Conservation (phyloP, 257 asterid genomes). For the Paulownia fortunei region DNA sequence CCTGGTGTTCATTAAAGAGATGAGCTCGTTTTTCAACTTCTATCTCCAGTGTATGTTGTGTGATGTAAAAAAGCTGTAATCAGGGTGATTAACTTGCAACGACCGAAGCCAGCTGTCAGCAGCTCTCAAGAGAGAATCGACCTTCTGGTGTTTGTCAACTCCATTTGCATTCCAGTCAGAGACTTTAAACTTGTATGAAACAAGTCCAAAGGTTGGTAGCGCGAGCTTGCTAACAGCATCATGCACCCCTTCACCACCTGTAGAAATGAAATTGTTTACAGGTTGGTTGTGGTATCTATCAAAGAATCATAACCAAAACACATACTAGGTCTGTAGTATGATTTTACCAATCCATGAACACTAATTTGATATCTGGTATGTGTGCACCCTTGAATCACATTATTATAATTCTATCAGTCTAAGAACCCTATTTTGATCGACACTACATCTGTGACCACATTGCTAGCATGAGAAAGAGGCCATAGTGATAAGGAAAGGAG, state of each 20-base stretch:
- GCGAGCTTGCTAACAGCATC: slow-evolving; percentile 53
- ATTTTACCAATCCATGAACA: background rate
- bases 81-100: slow-evolving; percentile 78
- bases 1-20: slow-evolving; percentile 7
- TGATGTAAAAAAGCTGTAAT: slow-evolving; percentile 64
- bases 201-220: slow-evolving; percentile 79
- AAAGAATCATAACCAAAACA: too few species aligned
- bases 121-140: slow-evolving; percentile 56
- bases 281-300: slow-evolving; percentile 30
- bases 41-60: slow-evolving; percentile 60
- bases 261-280: slow-evolving; percentile 30
- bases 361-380: too few species aligned
- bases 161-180: slow-evolving; percentile 61
- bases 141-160: slow-evolving; percentile 56
- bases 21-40: background rate
- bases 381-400: too few species aligned
- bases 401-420: too few species aligned
- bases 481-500: background rate
- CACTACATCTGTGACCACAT: background rate
- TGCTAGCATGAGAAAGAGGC: background rate
- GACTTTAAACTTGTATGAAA: slow-evolving; percentile 74
- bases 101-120: slow-evolving; percentile 83
- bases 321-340: background rate
- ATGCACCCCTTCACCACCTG: slow-evolving; percentile 41
- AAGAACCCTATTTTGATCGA: background rate